A percentile compares a stretch with the other conserved stretches of the same genome.
phyloP scores from a whole-genome alignment of 2,329 filamentous ascomycete species.

The Rosellinia necatrix region DNA sequence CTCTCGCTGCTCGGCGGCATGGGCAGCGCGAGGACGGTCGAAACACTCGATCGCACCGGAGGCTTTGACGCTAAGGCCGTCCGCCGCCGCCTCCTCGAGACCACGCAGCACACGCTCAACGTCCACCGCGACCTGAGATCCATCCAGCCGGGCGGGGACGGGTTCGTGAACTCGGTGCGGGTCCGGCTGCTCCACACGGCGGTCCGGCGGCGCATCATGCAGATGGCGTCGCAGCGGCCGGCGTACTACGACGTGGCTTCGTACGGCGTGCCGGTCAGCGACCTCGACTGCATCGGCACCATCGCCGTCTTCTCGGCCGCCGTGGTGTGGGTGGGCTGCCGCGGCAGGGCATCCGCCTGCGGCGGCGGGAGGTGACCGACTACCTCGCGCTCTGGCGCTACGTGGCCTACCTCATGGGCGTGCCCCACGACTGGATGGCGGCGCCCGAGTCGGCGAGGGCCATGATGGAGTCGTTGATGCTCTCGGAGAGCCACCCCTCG shows the following conservation, averaged over 20 bases:
- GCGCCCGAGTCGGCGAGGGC: conserved; percentile 59
- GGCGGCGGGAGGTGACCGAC: conserved; percentile 65
- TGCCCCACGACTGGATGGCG: conserved; percentile 65
- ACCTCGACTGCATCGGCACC: conserved; percentile 75
- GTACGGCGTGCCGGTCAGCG: conserved; percentile 72
- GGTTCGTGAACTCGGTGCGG: conserved; percentile 66
- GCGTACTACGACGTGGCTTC: conserved; percentile 65
- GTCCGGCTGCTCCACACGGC: conserved; percentile 72
- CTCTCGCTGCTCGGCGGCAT: conserved; percentile 68
- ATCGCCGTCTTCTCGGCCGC: conserved; percentile 71
- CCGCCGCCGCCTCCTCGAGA: conserved; percentile 66
- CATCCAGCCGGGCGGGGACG: conserved; percentile 70
- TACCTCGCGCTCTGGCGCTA: conserved; percentile 79
- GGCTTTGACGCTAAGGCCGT: conserved; percentile 73
- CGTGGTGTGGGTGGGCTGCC: conserved; percentile 69
- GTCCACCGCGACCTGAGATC: conserved; percentile 67
- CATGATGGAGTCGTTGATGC: conserved; percentile 70
- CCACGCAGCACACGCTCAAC: conserved; percentile 75
- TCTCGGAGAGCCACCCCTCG: conserved; percentile 69
- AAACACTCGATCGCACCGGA: conserved; percentile 74
- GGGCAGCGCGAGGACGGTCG: conserved; percentile 73
- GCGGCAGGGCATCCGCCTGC: conserved; percentile 71
- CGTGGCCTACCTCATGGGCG: conserved; percentile 72
- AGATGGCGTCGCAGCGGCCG: conserved; percentile 58
- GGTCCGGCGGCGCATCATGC: conserved; percentile 68